Conservation (phyloP, 1,284 basidiomycete species). For the Microbotryomycetes sp. region DNA sequence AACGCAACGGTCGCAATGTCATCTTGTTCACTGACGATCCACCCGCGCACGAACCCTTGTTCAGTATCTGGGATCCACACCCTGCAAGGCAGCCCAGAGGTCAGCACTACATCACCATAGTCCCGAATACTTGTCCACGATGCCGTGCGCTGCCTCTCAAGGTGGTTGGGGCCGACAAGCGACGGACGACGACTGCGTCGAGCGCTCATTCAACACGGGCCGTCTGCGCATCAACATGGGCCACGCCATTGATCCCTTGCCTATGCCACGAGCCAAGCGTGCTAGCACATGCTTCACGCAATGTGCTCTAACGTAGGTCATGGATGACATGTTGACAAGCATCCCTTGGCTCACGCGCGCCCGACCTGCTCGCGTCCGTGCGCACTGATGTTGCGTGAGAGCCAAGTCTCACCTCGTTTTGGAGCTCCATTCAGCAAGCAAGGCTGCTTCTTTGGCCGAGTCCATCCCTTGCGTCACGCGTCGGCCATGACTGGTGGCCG, state of each 20-base stretch:
- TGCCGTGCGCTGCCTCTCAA: not conserved
- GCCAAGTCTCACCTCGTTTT: constrained; percentile 20
- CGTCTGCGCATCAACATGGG: not conserved
- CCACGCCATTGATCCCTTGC: too few species aligned
- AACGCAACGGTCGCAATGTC: constrained; percentile 64
- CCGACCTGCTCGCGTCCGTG: not conserved
- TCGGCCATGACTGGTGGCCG: not conserved
- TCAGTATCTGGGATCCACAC: constrained; percentile 88
- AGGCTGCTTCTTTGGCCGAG: constrained; percentile 13
- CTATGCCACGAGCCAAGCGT: too few species aligned
- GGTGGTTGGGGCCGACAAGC: not conserved
- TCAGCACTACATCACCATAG: not conserved
- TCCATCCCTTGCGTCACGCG: not conserved
- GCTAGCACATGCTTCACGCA: not conserved
- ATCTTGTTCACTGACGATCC: constrained; percentile 77
- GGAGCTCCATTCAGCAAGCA: constrained; percentile 25
- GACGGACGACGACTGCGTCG: not conserved
- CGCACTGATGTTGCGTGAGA: not conserved
- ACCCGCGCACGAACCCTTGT: constrained; percentile 83
- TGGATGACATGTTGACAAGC: not conserved
- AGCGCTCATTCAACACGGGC: constrained; percentile 13
- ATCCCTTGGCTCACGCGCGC: not conserved
- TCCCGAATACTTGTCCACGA: not conserved
- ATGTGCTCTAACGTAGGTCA: not conserved
- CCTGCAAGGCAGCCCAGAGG: constrained; percentile 19